Conservation (phyloP, 2,329 filamentous ascomycete species). For the Beauveria pseudobassiana region DNA sequence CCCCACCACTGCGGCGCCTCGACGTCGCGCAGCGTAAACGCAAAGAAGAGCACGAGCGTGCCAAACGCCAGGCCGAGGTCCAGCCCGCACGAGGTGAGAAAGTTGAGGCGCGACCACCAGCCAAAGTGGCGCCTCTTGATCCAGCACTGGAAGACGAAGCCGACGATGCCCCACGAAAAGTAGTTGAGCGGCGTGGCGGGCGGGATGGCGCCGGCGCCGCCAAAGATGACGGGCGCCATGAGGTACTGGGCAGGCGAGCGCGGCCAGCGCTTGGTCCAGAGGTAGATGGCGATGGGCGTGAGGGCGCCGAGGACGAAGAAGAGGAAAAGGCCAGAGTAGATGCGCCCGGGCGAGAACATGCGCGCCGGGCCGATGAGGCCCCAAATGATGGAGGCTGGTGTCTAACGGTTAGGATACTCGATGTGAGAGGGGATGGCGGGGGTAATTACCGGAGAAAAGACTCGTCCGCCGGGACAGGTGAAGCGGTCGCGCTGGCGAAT, state of each 20-base stretch:
- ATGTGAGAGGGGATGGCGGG: not conserved
- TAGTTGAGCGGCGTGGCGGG: conserved; percentile 69
- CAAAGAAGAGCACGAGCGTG: conserved; percentile 64
- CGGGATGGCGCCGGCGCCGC: conserved; percentile 49
- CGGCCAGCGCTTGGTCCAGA: conserved; percentile 41
- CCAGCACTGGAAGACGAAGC: conserved; percentile 61
- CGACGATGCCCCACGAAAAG: conserved; percentile 65
- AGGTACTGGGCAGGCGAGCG: conserved; percentile 42
- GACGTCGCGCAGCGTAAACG: conserved; percentile 56
- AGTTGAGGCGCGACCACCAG: conserved; percentile 72
- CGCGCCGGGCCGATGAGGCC: conserved; percentile 56
- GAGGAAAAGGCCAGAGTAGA: conserved; percentile 52
- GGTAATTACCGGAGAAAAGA: conserved; percentile 52
- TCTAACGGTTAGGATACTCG: not conserved
- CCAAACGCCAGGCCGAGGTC: conserved; percentile 61
- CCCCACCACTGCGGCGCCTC: conserved; percentile 64
- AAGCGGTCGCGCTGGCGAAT: conserved; percentile 49
- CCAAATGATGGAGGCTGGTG: conserved; percentile 56
- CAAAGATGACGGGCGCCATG: conserved; percentile 57
- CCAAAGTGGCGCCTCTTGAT: conserved; percentile 55
- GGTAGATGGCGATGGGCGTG: conserved; percentile 45
- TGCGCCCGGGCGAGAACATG: conserved; percentile 55
- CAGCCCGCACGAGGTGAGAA: conserved; percentile 60
- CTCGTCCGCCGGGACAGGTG: conserved; percentile 54
- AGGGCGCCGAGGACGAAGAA: conserved; percentile 53